Base-by-base conservation (phyloP, 495 filamentous ascomycete species). In the Penicillium maclennaniae region DNA sequence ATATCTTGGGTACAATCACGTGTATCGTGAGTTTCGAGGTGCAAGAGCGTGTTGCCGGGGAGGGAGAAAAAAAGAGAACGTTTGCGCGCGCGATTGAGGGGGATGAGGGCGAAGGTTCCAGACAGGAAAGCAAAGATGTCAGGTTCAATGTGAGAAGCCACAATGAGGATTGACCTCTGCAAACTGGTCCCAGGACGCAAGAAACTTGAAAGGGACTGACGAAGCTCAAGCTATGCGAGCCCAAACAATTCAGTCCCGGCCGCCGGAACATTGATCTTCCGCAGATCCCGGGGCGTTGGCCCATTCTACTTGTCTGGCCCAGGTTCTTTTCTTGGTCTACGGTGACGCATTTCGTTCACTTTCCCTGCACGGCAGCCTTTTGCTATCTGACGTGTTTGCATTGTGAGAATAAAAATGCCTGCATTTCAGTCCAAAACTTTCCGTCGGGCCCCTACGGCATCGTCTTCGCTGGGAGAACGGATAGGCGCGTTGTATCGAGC, bases 401-500 rank as follows among this genome's bases (percentile, higher is more conserved):
- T 7, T 12, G n/a, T 7, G 15, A 5, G n/a, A 23, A 20, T 7
- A n/a, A 73, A 51, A 54, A 95, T 95, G 91, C 81, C 81, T 19
- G 75, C 79, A 36, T 96, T 96, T 59, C 79, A 71, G 44, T 78
- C 78, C 47, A 90, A 91, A 58, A 86, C 87, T 43, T 96, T 84
- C 67, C 82, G 81, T 27, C 76, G 60, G 31, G 60, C 73, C 34
- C 67, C 71, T 26, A 73, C 70, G 7, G 69, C 67, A 10, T 74
- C 73, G n/a, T 76, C 73, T 71, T 26, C 79, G 72, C 56, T 78
- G 50, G 68, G 79, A 23, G 80, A 82, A 67, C 81, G 80, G n/a
- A 70, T 95, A 55, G 88, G 85, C 7, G 79, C 86, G 38, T 73
- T 79, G 20, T 99, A 99, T 74, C 87, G 93, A 50, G 65, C 74